These are phyloP conservation scores for Saposhnikovia divaricata DNA, from an alignment of 129 eudicot genomes.

Conservation along the genomic window DNA sequence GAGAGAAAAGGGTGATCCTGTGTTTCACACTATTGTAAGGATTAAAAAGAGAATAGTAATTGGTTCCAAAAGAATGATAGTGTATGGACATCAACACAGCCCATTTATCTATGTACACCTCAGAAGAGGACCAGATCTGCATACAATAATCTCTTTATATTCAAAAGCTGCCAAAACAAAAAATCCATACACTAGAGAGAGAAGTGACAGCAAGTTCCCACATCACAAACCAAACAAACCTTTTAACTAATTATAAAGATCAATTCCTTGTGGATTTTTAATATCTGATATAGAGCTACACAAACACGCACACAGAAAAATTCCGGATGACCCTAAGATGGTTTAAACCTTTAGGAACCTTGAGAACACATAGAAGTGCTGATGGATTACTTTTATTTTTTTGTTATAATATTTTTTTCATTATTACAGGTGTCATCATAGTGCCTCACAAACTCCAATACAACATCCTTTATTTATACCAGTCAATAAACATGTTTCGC, in stretches of 20 bases:
- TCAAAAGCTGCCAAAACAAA: background rate
- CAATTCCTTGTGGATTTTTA: background rate
- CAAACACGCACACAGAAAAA: background rate
- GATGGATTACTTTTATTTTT: background rate
- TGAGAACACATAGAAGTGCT: background rate
- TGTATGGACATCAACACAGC: background rate
- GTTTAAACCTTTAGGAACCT: background rate
- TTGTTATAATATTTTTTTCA: too few species aligned
- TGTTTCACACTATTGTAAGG: background rate
- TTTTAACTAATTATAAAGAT: background rate
- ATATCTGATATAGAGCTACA: background rate
- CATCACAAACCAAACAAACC: background rate
- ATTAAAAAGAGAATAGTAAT: background rate
- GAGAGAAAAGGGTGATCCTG: background rate
- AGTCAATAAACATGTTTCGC: background rate
- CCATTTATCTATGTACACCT: background rate
- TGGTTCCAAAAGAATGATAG: background rate
- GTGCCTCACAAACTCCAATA: background rate
- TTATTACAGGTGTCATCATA: background rate
- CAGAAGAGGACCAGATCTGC: background rate
- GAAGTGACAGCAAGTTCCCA: background rate
- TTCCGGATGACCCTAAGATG: background rate
- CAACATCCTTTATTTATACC: background rate
- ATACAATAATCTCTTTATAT: background rate
- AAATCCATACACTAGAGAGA: background rate